Percentiles rank a stretch among this genome's conserved stretches.
These are phyloP conservation scores for Ilyonectria sp. DNA, from an alignment of 2,329 filamentous ascomycete genomes.

Conservation along the genomic window DNA sequence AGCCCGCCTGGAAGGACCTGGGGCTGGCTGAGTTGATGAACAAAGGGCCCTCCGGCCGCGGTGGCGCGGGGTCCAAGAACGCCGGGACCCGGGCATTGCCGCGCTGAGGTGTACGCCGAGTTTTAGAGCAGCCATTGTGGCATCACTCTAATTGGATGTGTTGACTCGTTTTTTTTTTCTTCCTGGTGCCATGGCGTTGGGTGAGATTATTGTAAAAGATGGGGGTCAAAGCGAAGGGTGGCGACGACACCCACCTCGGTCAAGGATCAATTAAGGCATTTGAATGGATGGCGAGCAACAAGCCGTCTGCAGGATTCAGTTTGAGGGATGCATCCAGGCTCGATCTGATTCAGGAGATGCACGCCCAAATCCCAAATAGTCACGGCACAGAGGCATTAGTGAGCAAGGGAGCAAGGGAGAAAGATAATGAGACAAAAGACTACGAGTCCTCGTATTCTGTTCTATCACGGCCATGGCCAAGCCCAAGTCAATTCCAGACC, in stretches of 20 bases:
- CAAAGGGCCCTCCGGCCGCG: slow-evolving; percentile 64
- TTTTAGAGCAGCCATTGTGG: background rate
- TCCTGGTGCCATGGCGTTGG: slow-evolving; percentile 35
- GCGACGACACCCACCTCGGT: background rate
- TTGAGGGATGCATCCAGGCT: background rate
- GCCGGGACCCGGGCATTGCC: slow-evolving; percentile 36
- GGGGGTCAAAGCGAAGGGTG: background rate
- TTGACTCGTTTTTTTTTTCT: background rate
- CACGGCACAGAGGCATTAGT: background rate
- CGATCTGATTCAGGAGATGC: background rate
- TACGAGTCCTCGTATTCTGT: slow-evolving; percentile 9
- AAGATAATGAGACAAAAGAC: slow-evolving; percentile 13
- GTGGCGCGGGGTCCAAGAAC: slow-evolving; percentile 40
- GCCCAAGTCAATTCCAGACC: slow-evolving; percentile 24
- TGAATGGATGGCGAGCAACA: background rate
- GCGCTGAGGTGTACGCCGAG: slow-evolving; percentile 18
- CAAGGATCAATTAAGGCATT: background rate
- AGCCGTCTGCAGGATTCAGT: background rate
- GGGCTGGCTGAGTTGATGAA: slow-evolving; percentile 80
- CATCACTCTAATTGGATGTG: background rate
- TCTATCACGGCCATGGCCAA: slow-evolving; percentile 22
- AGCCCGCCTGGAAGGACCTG: slow-evolving; percentile 85
- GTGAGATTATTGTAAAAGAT: slow-evolving; percentile 1
- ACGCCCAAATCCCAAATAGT: background rate
- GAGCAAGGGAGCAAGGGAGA: background rate